A percentile compares a stretch with the other conserved stretches of the same genome.
Conservation (phyloP, 176 grass and related monocot species). For the Aegilops longissima region DNA sequence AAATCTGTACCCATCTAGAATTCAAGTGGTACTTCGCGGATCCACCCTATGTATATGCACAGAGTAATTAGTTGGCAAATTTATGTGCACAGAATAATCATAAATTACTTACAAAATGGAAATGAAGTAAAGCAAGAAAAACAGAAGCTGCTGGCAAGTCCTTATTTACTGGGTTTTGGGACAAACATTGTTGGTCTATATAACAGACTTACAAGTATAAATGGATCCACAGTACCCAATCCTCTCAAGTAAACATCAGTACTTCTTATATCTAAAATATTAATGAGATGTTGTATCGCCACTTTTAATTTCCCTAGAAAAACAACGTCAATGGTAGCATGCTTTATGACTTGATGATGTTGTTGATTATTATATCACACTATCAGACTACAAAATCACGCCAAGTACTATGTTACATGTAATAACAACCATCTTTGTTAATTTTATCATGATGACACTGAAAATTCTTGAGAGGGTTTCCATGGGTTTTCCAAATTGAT, state of each 20-base stretch:
- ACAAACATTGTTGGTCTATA: conserved; percentile 16
- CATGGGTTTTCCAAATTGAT: conserved; percentile 5
- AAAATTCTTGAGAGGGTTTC: not conserved
- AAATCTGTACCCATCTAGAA: conserved; percentile 88
- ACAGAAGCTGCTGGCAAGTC: not conserved
- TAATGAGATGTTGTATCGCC: not conserved
- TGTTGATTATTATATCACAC: not conserved
- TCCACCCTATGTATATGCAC: conserved; percentile 68
- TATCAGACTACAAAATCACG: conserved; percentile 12
- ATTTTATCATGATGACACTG: conserved; percentile 8
- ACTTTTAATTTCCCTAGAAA: not conserved
- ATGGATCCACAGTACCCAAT: not conserved
- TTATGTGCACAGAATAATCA: not conserved
- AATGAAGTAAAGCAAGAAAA: conserved; percentile 17
- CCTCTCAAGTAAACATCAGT: conserved; percentile 7
- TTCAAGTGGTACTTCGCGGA: conserved; percentile 88
- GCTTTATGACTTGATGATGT: not conserved
- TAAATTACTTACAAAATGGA: conserved; percentile 11
- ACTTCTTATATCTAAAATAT: not conserved
- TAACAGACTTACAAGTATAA: not conserved
- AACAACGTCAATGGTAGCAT: not conserved
- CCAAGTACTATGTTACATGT: not conserved
- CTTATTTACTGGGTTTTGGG: conserved; percentile 1
- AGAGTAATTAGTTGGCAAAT: conserved; percentile 17
- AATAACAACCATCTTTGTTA: not conserved